Percentiles rank a stretch among this genome's conserved stretches.
phyloP scores from a whole-genome alignment of 2,329 filamentous ascomycete genomes.

The Akanthomyces lecanii region DNA sequence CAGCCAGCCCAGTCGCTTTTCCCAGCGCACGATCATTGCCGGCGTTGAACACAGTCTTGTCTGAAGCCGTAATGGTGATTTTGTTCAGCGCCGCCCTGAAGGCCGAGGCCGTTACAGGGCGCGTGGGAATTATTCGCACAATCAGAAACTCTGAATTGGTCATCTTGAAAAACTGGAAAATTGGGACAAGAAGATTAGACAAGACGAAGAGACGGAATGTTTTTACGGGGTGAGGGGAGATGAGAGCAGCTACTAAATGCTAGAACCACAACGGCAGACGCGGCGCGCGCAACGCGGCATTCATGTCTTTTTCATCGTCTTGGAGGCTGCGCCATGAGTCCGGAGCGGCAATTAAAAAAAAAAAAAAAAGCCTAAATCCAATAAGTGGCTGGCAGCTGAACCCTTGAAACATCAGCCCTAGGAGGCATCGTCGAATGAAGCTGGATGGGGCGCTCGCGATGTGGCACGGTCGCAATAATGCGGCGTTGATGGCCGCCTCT shows the following conservation, averaged over 20 bases:
- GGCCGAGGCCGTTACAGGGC: background rate
- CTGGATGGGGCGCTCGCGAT: background rate
- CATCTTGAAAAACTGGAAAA: background rate
- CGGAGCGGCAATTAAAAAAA: background rate
- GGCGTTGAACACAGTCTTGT: constrained; percentile 5
- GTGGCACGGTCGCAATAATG: background rate
- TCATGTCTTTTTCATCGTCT: background rate
- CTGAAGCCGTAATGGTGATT: constrained; percentile 8
- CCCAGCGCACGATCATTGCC: constrained; percentile 3
- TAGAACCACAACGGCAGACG: background rate
- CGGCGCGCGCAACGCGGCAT: background rate
- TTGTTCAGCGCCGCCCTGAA: constrained; percentile 8
- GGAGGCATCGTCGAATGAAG: background rate
- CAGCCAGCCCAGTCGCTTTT: constrained; percentile 10
- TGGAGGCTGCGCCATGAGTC: background rate
- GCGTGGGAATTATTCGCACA: constrained; percentile 15
- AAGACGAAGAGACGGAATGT: background rate
- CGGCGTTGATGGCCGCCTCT: background rate
- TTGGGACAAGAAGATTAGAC: no score
- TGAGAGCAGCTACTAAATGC: background rate
- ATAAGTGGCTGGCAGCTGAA: background rate
- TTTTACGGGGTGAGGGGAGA: background rate
- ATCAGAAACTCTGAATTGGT: constrained; percentile 10
- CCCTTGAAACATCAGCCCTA: background rate
- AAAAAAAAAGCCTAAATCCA: background rate